Evolutionary conservation across 2,329 filamentous ascomycete genomes (phyloP), one percentile per base, ranked within the genome.

Genomic region (Alternaria burnsii): DNA sequence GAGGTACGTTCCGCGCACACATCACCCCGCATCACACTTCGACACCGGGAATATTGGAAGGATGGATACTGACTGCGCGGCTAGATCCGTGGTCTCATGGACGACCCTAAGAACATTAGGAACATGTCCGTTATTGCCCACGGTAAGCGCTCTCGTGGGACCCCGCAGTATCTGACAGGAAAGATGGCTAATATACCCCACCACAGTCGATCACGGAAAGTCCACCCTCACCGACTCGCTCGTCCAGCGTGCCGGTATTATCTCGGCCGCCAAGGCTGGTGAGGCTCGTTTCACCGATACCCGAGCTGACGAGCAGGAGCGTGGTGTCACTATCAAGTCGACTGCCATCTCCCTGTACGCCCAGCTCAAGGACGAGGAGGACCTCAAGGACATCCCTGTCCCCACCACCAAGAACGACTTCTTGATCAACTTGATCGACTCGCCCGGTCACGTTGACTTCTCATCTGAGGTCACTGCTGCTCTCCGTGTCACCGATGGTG

Each of bases 41-140:
- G 61, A 69, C 65, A 66, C 66, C 34, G 61, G 54, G 26, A 57
- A 26, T 18, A 52, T 28, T 24, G 20, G 34, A 43, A 51, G 41
- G 46, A 60, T 62, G 52, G 34, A 68, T 63, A 53, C 77, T 78
- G 66, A 79, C 73, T 65, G 63, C 58, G 53, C 61, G 44, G 44
- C 54, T 61, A 93, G 89, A 91, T 93, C 83, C 89, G 90, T 83
- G 74, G 66, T 77, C 83, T 91, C 81, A 92, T 91, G 91, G 90
- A 93, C 88, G 89, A 90, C 85, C 89, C 91, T 70, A 82, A 82
- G 78, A 89, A 89, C 83, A 89, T 90, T 83, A 86, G 88, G 80
- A 98, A 98, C 90, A 98, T 97, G 94, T 97, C 93, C 86, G 95
- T 99, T 83, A 98, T 98, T 93, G 95, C 95, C 83, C 95, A 99